Evolutionary conservation across 2,329 filamentous ascomycete species (phyloP).

Genomic region (Thelonectria rubi): DNA sequence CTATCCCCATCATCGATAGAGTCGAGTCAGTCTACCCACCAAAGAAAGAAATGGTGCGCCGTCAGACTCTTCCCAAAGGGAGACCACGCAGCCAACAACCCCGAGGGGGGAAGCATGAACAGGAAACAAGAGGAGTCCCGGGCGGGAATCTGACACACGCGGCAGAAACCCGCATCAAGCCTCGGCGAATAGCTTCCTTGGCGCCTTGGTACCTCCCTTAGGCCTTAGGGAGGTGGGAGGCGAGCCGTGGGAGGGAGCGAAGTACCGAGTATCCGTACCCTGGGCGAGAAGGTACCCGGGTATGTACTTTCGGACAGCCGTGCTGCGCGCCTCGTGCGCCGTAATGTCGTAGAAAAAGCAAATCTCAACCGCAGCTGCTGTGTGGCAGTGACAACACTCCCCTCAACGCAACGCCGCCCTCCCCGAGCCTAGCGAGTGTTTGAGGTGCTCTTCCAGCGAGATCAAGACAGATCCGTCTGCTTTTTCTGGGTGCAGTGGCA

Average conservation of each 20-base stretch:
- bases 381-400: constrained; percentile 13
- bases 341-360: constrained; percentile 13
- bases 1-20: background rate
- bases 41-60: background rate
- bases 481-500: constrained; percentile 26
- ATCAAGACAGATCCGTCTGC: constrained; percentile 28
- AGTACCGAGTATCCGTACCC: too few species aligned
- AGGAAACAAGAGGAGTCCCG: constrained; percentile 8
- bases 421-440: constrained; percentile 14
- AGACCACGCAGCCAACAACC: background rate
- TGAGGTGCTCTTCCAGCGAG: constrained; percentile 23
- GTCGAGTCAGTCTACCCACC: too few species aligned
- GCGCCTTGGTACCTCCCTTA: background rate
- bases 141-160: constrained; percentile 18
- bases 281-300: constrained; percentile 2
- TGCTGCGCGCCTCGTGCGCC: too few species aligned
- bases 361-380: constrained; percentile 9
- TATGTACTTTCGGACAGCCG: too few species aligned
- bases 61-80: background rate
- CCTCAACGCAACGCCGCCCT: background rate
- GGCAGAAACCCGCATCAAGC: constrained; percentile 13
- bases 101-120: constrained; percentile 5
- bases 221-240: background rate
- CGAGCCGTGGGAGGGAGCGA: background rate
- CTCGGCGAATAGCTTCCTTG: constrained; percentile 16